These are phyloP conservation scores for Leishmania guyanensis DNA, from an alignment of 208 protist genomes.

Conservation along the genomic window DNA sequence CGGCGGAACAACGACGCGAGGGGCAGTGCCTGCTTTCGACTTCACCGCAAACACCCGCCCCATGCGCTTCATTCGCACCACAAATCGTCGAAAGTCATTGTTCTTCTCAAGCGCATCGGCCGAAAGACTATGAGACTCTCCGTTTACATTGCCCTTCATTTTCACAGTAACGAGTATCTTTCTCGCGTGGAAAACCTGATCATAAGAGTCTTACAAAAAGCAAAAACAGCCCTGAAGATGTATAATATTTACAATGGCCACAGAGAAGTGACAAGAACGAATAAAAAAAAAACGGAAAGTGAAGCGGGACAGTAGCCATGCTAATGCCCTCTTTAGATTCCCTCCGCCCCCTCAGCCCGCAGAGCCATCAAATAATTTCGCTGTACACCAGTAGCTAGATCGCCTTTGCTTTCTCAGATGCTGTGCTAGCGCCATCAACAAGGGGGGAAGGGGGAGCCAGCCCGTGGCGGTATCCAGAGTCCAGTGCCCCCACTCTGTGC, in stretches of 20 bases:
- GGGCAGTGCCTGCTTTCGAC: constrained; percentile 8
- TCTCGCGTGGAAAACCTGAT: not conserved
- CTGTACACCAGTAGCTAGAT: too few species aligned
- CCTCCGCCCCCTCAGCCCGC: not conserved
- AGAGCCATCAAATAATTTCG: not conserved
- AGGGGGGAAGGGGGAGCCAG: not conserved
- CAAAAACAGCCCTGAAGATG: not conserved
- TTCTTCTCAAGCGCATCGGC: constrained; percentile 29
- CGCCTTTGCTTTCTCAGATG: not conserved
- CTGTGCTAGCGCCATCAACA: not conserved
- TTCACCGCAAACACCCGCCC: constrained; percentile 28
- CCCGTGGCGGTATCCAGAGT: not conserved
- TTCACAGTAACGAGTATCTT: constrained; percentile 9
- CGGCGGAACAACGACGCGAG: constrained; percentile 11
- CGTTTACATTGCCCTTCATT: not conserved
- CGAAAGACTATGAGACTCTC: constrained; percentile 12
- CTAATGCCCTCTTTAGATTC: too few species aligned
- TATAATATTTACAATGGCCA: not conserved
- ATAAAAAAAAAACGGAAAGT: not conserved
- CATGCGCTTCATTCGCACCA: constrained; percentile 31
- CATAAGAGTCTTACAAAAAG: not conserved
- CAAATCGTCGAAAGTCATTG: constrained; percentile 34
- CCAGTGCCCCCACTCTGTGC: not conserved
- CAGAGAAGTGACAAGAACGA: not conserved
- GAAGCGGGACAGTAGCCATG: not conserved